Conservation (phyloP, 768 basidiomycete species). For the Calocera cornea region DNA sequence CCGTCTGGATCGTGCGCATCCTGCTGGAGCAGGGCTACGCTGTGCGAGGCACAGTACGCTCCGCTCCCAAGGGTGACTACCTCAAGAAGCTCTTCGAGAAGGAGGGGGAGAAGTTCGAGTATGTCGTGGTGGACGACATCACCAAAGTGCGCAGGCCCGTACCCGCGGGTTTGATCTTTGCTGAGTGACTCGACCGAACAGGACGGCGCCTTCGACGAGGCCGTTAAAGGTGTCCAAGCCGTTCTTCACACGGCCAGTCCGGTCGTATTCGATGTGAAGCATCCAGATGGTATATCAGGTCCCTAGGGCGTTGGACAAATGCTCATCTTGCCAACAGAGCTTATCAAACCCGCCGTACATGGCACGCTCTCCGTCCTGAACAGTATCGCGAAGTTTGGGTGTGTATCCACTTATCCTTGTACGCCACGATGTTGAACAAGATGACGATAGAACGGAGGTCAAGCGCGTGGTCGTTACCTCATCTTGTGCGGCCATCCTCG, state of each 20-base stretch:
- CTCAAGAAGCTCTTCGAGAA: slow-evolving; percentile 40
- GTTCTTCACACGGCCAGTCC: slow-evolving; percentile 24
- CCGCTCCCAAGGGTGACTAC: slow-evolving; percentile 43
- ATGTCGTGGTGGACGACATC: slow-evolving; percentile 59
- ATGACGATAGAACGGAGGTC: slow-evolving; percentile 29
- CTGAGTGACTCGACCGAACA: not conserved
- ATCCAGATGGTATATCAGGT: slow-evolving; percentile 28
- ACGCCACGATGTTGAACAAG: slow-evolving; percentile 4
- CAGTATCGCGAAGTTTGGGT: slow-evolving; percentile 44
- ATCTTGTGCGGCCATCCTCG: slow-evolving; percentile 38
- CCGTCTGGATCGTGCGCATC: slow-evolving; percentile 40
- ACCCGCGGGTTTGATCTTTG: not conserved
- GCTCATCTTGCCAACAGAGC: slow-evolving; percentile 9
- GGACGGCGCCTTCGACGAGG: slow-evolving; percentile 29
- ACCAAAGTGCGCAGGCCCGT: slow-evolving; percentile 28
- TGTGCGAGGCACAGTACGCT: slow-evolving; percentile 52
- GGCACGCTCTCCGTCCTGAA: slow-evolving; percentile 54
- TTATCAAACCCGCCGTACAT: slow-evolving; percentile 41
- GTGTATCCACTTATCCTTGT: slow-evolving; percentile 4
- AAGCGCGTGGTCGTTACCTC: slow-evolving; percentile 60
- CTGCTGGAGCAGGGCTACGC: slow-evolving; percentile 48
- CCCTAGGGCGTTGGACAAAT: not conserved
- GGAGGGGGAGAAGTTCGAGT: slow-evolving; percentile 45
- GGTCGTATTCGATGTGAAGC: slow-evolving; percentile 16
- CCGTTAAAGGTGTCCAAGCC: slow-evolving; percentile 29